Percentiles rank a stretch among this genome's conserved stretches.
phyloP scores from a whole-genome alignment of 176 grass and related monocot genomes.

The Typha latifolia region DNA sequence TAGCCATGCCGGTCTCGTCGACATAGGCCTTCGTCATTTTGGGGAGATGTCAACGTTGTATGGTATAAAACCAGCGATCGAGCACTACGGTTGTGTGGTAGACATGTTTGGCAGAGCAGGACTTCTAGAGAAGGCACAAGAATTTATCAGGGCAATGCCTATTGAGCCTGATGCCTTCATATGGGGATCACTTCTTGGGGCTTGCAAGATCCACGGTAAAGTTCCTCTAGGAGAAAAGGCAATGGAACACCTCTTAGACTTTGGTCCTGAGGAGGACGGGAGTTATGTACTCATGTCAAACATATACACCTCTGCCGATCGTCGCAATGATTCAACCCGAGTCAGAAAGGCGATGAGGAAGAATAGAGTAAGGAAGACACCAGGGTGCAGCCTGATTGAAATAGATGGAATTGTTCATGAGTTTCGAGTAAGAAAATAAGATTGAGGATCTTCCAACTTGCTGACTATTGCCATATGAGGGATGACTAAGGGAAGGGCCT shows the following conservation, averaged over 20 bases:
- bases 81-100: slow-evolving; percentile 74
- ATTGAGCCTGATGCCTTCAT: slow-evolving; percentile 39
- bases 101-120: slow-evolving; percentile 65
- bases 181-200: slow-evolving; percentile 58
- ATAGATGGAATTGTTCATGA: slow-evolving; percentile 68
- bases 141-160: slow-evolving; percentile 44
- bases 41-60: slow-evolving; percentile 16
- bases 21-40: slow-evolving; percentile 35
- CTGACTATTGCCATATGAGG: not conserved
- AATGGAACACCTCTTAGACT: slow-evolving; percentile 6
- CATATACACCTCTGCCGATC: slow-evolving; percentile 35
- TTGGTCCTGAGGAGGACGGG: slow-evolving; percentile 20
- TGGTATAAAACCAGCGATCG: slow-evolving; percentile 26
- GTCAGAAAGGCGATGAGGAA: slow-evolving; percentile 54
- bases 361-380: slow-evolving; percentile 36
- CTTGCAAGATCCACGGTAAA: slow-evolving; percentile 35
- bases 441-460: not conserved
- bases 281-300: slow-evolving; percentile 63
- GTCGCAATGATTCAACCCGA: slow-evolving; percentile 3
- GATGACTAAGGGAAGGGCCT: not conserved
- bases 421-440: slow-evolving; percentile 37
- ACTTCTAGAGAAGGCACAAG: slow-evolving; percentile 34
- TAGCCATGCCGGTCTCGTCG: slow-evolving; percentile 48
- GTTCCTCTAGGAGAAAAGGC: slow-evolving; percentile 38
- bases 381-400: slow-evolving; percentile 62